A percentile compares a stretch with the other conserved stretches of the same genome.
These are phyloP conservation scores for Exophiala mesophila DNA, from an alignment of 2,329 filamentous ascomycete species.

Conservation along the genomic window DNA sequence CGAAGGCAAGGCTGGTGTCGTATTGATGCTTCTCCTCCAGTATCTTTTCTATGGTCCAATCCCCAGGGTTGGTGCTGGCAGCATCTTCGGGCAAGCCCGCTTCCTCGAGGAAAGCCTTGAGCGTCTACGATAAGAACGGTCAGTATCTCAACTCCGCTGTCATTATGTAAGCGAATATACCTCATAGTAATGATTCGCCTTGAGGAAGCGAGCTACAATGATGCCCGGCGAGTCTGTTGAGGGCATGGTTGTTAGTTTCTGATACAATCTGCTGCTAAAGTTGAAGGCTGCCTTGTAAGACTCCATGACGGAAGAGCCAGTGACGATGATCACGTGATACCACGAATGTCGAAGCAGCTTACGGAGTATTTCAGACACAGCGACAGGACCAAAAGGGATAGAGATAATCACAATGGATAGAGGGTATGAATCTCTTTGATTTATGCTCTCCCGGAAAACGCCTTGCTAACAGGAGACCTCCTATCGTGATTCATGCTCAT, in stretches of 20 bases:
- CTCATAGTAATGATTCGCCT: constrained; percentile 38
- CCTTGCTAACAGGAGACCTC: not conserved
- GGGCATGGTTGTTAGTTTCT: too few relatives aligned
- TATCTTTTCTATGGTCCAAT: constrained; percentile 55
- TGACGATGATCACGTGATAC: too few relatives aligned
- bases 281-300: too few relatives aligned
- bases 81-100: constrained; percentile 50
- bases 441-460: not conserved
- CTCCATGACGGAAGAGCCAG: too few relatives aligned
- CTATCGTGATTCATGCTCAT: constrained; percentile 1
- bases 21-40: constrained; percentile 57
- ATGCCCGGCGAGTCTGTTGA: constrained; percentile 26
- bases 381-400: not conserved
- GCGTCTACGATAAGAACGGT: constrained; percentile 45
- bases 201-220: constrained; percentile 41
- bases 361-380: too few relatives aligned
- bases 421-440: not conserved
- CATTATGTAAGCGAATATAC: constrained; percentile 11
- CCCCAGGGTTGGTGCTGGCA: constrained; percentile 36
- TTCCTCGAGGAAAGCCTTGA: constrained; percentile 54
- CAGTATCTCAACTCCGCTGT: not conserved
- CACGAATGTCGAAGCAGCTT: too few relatives aligned
- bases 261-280: too few relatives aligned
- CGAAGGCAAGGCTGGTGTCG: constrained; percentile 52
- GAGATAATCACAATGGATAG: too few relatives aligned